These are phyloP conservation scores for Lentinula edodes DNA, from an alignment of 768 basidiomycete species.

Conservation along the genomic window DNA sequence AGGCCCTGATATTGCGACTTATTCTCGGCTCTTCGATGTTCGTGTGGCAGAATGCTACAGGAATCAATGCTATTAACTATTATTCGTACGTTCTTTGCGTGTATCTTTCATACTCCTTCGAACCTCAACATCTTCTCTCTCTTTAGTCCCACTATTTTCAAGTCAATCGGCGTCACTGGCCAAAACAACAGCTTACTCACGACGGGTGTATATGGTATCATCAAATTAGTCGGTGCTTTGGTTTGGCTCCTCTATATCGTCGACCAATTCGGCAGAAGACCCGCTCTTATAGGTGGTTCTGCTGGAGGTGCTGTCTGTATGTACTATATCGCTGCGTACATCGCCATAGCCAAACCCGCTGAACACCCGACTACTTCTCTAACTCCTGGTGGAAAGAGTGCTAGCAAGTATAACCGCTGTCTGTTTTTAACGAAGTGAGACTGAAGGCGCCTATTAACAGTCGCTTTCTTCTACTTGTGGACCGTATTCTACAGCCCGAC, in stretches of 20 bases:
- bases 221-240: constrained; percentile 29
- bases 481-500: constrained; percentile 31
- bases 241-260: constrained; percentile 37
- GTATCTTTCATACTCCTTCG: background rate
- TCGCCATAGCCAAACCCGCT: constrained; percentile 29
- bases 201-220: constrained; percentile 44
- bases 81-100: constrained; percentile 25
- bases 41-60: constrained; percentile 40
- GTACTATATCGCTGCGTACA: constrained; percentile 40
- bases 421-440: background rate
- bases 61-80: constrained; percentile 40
- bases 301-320: constrained; percentile 32
- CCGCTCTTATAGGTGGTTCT: constrained; percentile 34
- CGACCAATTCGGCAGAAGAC: constrained; percentile 36
- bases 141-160: constrained; percentile 38
- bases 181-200: constrained; percentile 31
- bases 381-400: constrained; percentile 23
- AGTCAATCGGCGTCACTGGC: constrained; percentile 37
- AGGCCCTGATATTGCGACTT: constrained; percentile 25
- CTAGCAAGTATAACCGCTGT: constrained; percentile 15
- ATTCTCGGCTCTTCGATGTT: constrained; percentile 32
- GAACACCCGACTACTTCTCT: constrained; percentile 14
- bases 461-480: constrained; percentile 33
- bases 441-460: background rate
- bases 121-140: background rate